phyloP scores from a whole-genome alignment of 176 grass and related monocot genomes.

The Pontederia crassipes region DNA sequence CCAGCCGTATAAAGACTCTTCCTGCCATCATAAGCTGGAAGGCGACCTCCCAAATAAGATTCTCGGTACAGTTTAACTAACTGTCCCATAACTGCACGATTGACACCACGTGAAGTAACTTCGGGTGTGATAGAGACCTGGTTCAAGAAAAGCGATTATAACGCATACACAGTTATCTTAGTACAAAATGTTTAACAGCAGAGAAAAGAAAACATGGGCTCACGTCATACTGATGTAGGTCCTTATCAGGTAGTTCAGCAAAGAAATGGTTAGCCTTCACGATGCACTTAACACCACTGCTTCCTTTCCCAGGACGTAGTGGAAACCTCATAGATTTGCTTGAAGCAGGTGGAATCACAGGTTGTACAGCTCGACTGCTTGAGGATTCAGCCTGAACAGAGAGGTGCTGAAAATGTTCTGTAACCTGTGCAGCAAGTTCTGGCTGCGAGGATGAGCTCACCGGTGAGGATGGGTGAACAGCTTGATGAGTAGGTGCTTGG shows the following conservation, averaged over 20 bases:
- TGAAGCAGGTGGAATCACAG: conserved; percentile 16
- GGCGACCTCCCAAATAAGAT: conserved; percentile 63
- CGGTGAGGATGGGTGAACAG: conserved; percentile 12
- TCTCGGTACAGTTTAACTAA: conserved; percentile 53
- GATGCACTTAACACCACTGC: conserved; percentile 47
- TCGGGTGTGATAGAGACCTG: conserved; percentile 73
- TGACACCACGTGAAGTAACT: conserved; percentile 35
- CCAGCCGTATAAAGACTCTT: conserved; percentile 84
- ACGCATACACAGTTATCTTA: not conserved
- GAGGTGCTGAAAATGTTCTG: conserved; percentile 31
- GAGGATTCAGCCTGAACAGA: conserved; percentile 31
- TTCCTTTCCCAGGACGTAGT: conserved; percentile 66
- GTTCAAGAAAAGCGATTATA: not conserved
- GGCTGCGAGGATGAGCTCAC: conserved; percentile 22
- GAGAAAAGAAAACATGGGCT: not conserved
- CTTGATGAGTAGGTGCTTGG: conserved; percentile 69
- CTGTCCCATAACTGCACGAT: conserved; percentile 58
- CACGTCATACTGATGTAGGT: conserved; percentile 94
- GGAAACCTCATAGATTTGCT: conserved; percentile 54
- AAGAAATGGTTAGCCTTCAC: conserved; percentile 98
- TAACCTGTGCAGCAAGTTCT: conserved; percentile 11
- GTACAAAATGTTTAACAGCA: conserved; percentile 1
- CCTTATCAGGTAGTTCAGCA: conserved; percentile 63
- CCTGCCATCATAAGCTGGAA: conserved; percentile 81
- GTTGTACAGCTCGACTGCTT: conserved; percentile 23